Conservation (phyloP, 2,329 filamentous ascomycete species). For the Pseudonectria buxi region DNA sequence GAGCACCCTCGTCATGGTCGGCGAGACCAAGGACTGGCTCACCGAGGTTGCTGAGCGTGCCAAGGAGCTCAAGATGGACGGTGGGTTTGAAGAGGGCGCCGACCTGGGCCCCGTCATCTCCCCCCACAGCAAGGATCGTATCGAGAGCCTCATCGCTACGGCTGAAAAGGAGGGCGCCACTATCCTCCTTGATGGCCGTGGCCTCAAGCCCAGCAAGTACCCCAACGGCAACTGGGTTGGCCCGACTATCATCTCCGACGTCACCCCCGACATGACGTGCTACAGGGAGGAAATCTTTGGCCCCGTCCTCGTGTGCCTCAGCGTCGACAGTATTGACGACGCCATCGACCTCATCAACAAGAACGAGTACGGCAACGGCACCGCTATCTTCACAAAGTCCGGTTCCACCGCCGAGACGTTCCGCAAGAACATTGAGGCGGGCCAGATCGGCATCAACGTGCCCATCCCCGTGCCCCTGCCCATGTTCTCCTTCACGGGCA, state of each 20-base stretch:
- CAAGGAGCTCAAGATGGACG: conserved; percentile 66
- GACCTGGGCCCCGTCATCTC: conserved; percentile 80
- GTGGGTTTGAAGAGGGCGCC: conserved; percentile 72
- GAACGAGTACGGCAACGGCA: conserved; percentile 83
- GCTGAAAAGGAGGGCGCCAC: conserved; percentile 76
- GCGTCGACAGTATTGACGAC: conserved; percentile 70
- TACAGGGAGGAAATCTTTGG: conserved; percentile 84
- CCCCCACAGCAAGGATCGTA: conserved; percentile 70
- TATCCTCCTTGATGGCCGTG: conserved; percentile 74
- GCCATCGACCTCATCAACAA: conserved; percentile 75
- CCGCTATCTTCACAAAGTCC: conserved; percentile 75
- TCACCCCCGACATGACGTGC: conserved; percentile 74
- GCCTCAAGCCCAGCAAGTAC: conserved; percentile 68
- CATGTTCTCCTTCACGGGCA: conserved; percentile 67
- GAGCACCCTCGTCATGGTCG: conserved; percentile 75
- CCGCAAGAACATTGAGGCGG: conserved; percentile 74
- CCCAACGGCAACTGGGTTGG: conserved; percentile 81
- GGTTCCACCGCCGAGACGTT: conserved; percentile 72
- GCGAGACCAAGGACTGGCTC: conserved; percentile 79
- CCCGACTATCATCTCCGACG: conserved; percentile 76
- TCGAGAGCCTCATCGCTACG: conserved; percentile 67
- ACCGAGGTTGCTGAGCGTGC: conserved; percentile 70
- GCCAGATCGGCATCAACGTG: conserved; percentile 81
- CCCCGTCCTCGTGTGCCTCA: conserved; percentile 74
- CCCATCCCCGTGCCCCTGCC: conserved; percentile 67